Percentiles rank a stretch among this genome's conserved stretches.
Evolutionary conservation across 768 basidiomycete genomes (phyloP).

Genomic region (Mycena olivaceomarginata): DNA sequence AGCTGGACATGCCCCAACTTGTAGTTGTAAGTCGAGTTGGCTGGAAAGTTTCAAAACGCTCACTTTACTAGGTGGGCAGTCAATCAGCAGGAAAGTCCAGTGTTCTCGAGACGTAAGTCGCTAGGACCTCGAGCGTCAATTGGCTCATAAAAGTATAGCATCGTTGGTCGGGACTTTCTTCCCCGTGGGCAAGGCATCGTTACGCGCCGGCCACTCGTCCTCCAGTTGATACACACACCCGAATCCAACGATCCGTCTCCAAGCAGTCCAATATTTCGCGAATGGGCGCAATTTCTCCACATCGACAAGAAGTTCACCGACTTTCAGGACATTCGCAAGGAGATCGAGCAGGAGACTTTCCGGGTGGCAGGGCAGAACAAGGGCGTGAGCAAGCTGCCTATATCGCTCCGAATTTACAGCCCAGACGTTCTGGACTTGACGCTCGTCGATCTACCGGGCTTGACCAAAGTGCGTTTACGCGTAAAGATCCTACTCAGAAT

Average conservation of each 20-base stretch:
- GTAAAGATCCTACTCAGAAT: not conserved
- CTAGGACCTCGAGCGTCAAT: slow-evolving; percentile 34
- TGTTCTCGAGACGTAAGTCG: slow-evolving; percentile 93
- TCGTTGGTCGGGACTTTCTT: slow-evolving; percentile 95
- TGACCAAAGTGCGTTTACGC: slow-evolving; percentile 88
- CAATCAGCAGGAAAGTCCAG: slow-evolving; percentile 98
- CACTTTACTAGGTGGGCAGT: slow-evolving; percentile 85
- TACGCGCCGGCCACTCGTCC: slow-evolving; percentile 94
- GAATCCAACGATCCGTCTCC: slow-evolving; percentile 69
- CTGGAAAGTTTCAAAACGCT: not conserved
- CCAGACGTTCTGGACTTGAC: slow-evolving; percentile 97
- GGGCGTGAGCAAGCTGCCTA: slow-evolving; percentile 96
- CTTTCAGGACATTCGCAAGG: slow-evolving; percentile 93
- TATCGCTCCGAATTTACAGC: slow-evolving; percentile 96
- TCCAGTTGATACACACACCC: slow-evolving; percentile 97
- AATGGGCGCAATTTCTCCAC: slow-evolving; percentile 99
- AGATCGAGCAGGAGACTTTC: slow-evolving; percentile 99
- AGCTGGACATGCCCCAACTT: slow-evolving; percentile 95
- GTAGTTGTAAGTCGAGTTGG: slow-evolving; percentile 79
- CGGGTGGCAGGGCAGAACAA: slow-evolving; percentile 99
- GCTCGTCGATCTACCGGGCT: slow-evolving; percentile 95
- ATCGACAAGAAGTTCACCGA: slow-evolving; percentile 98
- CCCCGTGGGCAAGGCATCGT: slow-evolving; percentile 96
- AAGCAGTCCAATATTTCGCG: slow-evolving; percentile 72
- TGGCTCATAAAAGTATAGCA: slow-evolving; percentile 65